Evolutionary conservation across 805 yeast species (phyloP).

Genomic region (Candida insectorum): DNA sequence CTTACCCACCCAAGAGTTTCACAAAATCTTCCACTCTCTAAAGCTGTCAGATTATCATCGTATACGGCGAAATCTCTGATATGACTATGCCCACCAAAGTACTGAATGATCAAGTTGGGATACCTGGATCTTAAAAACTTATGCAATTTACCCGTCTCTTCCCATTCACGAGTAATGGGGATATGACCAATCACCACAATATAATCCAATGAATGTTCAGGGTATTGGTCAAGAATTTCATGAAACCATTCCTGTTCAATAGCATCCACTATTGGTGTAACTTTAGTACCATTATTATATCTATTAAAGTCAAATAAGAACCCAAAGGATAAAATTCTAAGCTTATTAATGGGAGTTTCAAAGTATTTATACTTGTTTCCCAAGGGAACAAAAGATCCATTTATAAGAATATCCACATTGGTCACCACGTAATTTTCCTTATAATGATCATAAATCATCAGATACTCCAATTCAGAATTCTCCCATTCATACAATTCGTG

Average conservation of each 20-base stretch:
- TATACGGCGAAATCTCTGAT: constrained; percentile 75
- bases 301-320: constrained; percentile 75
- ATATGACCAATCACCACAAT: constrained; percentile 76
- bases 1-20: constrained; percentile 92
- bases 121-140: constrained; percentile 49
- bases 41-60: constrained; percentile 65
- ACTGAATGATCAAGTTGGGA: constrained; percentile 69
- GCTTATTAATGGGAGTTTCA: constrained; percentile 50
- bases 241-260: constrained; percentile 64
- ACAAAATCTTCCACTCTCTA: constrained; percentile 92
- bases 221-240: constrained; percentile 31
- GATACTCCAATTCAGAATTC: constrained; percentile 63
- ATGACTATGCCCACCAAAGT: constrained; percentile 94
- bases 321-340: constrained; percentile 64
- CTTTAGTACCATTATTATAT: constrained; percentile 57
- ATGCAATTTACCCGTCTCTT: constrained; percentile 50
- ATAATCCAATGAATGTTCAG: constrained; percentile 50
- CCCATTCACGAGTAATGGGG: constrained; percentile 56
- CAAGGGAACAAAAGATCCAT: constrained; percentile 53
- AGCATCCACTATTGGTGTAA: constrained; percentile 56
- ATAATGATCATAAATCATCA: constrained; percentile 53
- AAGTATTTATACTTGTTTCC: constrained; percentile 69
- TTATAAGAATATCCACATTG: constrained; percentile 58
- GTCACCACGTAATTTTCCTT: constrained; percentile 67
- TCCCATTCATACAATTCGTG: constrained; percentile 80